Evolutionary conservation across 1,139 yeast genomes (phyloP), one percentile per base, ranked within the genome.

Genomic region (Candida labiduridarum): DNA sequence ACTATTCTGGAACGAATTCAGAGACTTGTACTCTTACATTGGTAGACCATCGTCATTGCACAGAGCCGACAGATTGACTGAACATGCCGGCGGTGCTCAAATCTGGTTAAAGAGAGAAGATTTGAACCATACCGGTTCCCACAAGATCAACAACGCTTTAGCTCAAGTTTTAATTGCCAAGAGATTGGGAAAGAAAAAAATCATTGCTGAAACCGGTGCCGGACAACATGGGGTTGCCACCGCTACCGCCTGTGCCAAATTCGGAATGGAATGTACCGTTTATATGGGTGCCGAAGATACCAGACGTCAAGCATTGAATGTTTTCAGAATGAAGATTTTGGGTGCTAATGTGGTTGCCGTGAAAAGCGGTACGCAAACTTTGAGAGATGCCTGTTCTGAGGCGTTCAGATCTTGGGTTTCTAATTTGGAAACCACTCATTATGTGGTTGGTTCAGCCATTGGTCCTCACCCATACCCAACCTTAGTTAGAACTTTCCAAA

Each of bases 171-270:
- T 94, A 54, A 79, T 94, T 59, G 99, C 99, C 35, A 89, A 81
- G 69, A 82, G 99, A 68, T 78, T 95, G 59, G 99, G 99, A 46
- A 94, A 94, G 76, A 84, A 76, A 54, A 85, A 88, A 61, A 83
- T 94, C 55, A 94, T 94, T 67, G 99, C 99, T 43, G 99, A 94
- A 75, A 94, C 99, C 43, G 99, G 99, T 70, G 99, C 99, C 49
- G 99, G 99, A 56, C 99, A 94, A 76, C 99, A 94, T 67, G 99
- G 99, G 75, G 99, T 94, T 42, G 99, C 99, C 44, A 94, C 99
- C 52, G 99, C 99, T 30, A 94, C 99, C 50, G 98, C 96, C 0
- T 92, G 97, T 74, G 99, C 99, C 58, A 95, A 94, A 69, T 94
- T 94, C 61, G 99, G 99, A 48, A 69, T 94, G 71, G 84, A 88